Base-by-base conservation (phyloP, 2,329 filamentous ascomycete species). In the Lasiodiplodia gonubiensis region DNA sequence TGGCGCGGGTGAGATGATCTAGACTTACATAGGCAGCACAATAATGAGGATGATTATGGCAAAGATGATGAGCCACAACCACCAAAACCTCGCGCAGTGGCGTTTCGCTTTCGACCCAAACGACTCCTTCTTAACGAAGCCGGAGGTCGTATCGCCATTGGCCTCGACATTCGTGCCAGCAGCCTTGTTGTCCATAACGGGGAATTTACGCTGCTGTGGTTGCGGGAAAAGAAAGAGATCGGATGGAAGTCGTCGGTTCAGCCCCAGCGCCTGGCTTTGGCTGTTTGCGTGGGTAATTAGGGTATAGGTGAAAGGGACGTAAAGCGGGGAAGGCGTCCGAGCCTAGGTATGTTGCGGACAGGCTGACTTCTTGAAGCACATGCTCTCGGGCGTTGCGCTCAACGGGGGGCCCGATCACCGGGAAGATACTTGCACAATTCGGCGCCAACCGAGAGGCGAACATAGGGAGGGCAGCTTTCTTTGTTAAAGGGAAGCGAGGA, bases 11-110 rank as follows among this genome's bases (percentile, higher is more conserved):
- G n/a, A 16, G 10, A 14, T 37, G 21, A n/a, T 16, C 3, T 3
- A n/a, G 25, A 84, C 87, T 85, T 81, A 90, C 88, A 90, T 76
- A 48, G 88, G 79, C 48, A 86, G 81, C 21, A 90, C 83, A 46
- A 88, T 79, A 16, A 90, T 76, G 39, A 88, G 80, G 52, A 85
- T 75, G 53, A 88, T 76, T 69, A 82, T 70, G 67, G 84, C 73
- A 63, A 87, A 75, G 18, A 81, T 74, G 68, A 90, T 78, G 68
- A 89, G 75, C 71, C 88, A 83, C 70, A 83, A 72, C 88, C 88
- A 90, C 88, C 88, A 90, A 72, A 85, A 89, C 25, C 69, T 71
- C 37, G 61, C 66, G 64, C 72, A 72, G 59, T 75, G 72, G 8
- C 68, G 66, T 54, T 71, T 73, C 46, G 66, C 30, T 64, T 70